Evolutionary conservation across 148 eudicot genomes (phyloP).

Genomic region (Tetragonia tetragonoides): DNA sequence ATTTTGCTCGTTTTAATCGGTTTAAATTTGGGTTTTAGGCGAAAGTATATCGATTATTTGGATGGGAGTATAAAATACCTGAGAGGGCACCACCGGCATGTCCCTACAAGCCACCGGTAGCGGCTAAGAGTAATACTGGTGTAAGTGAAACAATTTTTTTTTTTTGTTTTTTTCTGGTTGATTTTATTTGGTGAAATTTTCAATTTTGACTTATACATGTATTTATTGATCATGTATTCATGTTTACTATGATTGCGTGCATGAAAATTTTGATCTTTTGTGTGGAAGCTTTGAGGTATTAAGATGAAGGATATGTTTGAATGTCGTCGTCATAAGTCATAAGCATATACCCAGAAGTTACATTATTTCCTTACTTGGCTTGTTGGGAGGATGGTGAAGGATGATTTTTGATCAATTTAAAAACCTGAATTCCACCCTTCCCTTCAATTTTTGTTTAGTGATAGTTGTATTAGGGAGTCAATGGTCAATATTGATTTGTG

Average conservation of each 20-base stretch:
- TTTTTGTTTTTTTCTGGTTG: not conserved
- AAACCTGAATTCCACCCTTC: not conserved
- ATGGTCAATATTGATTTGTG: not conserved
- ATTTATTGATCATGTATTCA: not conserved
- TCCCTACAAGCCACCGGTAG: constrained; percentile 56
- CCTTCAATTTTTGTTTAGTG: not conserved
- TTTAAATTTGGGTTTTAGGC: constrained; percentile 33
- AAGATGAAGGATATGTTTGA: not conserved
- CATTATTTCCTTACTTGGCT: not conserved
- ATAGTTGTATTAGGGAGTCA: not conserved
- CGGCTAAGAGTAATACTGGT: constrained; percentile 37
- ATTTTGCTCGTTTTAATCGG: constrained; percentile 9
- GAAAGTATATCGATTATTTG: constrained; percentile 58
- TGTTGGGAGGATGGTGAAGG: not conserved
- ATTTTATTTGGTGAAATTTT: not conserved
- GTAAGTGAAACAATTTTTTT: constrained; percentile 29
- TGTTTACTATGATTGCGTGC: not conserved
- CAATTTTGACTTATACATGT: not conserved
- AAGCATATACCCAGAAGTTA: not conserved
- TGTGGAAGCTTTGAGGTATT: not conserved
- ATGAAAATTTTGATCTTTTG: not conserved
- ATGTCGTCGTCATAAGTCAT: not conserved
- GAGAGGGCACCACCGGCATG: constrained; percentile 77
- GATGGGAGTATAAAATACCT: constrained; percentile 83
- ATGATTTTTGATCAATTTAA: not conserved